Conservation (phyloP, 345 rosid species). For the Physaria fendleri region DNA sequence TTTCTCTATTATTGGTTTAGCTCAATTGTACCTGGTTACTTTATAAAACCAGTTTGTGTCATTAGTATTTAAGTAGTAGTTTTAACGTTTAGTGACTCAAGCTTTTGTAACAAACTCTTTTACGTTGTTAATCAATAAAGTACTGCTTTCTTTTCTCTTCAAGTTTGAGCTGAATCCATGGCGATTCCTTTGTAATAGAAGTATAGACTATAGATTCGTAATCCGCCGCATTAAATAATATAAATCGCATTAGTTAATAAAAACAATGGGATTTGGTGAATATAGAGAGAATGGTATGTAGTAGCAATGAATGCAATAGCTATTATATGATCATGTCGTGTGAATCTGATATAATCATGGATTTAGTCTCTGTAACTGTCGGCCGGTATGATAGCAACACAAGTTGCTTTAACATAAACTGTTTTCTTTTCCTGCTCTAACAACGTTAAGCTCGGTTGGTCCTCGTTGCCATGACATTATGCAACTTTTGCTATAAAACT, state of each 20-base stretch:
- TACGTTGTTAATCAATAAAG: too few relatives aligned
- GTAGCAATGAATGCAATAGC: not conserved
- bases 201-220: too few relatives aligned
- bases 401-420: not conserved
- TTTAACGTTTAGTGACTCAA: too few relatives aligned
- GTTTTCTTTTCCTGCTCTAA: not conserved
- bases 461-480: not conserved
- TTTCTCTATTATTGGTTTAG: too few relatives aligned
- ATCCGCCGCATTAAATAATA: too few relatives aligned
- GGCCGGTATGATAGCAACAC: not conserved
- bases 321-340: not conserved
- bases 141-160: too few relatives aligned
- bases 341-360: slow-evolving; percentile 1
- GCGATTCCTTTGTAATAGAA: too few relatives aligned
- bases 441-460: not conserved
- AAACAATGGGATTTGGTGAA: not conserved
- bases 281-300: not conserved
- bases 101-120: too few relatives aligned
- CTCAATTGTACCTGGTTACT: too few relatives aligned
- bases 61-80: too few relatives aligned
- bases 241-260: not conserved
- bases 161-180: too few relatives aligned
- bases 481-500: not conserved
- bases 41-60: too few relatives aligned
- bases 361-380: not conserved